Evolutionary conservation across 1,139 yeast species (phyloP).

Genomic region (Debaryomyces sp.): DNA sequence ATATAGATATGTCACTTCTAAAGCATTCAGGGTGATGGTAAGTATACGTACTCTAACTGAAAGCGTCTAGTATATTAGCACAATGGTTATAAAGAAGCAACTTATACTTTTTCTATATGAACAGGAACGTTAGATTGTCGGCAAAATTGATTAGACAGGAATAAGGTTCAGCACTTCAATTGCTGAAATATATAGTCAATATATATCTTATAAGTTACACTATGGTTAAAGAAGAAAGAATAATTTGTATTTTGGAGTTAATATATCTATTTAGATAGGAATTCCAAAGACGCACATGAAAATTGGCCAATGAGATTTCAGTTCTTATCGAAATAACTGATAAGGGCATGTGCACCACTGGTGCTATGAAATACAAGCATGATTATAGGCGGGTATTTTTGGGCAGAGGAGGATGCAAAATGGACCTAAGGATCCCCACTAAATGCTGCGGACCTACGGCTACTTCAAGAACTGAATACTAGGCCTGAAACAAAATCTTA

Average conservation of each 20-base stretch:
- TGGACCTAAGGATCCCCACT: background rate
- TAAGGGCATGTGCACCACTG: slow-evolving; percentile 2
- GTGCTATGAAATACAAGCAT: background rate
- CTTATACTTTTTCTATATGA: background rate
- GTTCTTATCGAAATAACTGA: slow-evolving; percentile 4
- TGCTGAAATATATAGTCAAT: slow-evolving; percentile 4
- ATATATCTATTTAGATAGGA: background rate
- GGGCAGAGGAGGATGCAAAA: background rate
- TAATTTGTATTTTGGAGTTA: background rate
- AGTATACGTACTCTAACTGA: slow-evolving; percentile 4
- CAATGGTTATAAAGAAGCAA: background rate
- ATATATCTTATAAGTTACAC: slow-evolving; percentile 1
- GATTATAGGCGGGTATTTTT: background rate
- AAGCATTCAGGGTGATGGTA: background rate
- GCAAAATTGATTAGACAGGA: background rate
- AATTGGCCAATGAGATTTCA: slow-evolving; percentile 4
- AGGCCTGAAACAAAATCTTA: no score
- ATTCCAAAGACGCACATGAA: background rate
- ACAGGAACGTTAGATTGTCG: background rate
- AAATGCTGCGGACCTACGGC: background rate
- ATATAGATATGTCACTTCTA: background rate
- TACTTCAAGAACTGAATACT: background rate
- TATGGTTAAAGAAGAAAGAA: background rate
- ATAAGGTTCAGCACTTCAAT: slow-evolving; percentile 2
- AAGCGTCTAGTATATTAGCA: background rate